Base-by-base conservation (phyloP, 2,329 filamentous ascomycete species). In the Neodidymelliopsis sp. region DNA sequence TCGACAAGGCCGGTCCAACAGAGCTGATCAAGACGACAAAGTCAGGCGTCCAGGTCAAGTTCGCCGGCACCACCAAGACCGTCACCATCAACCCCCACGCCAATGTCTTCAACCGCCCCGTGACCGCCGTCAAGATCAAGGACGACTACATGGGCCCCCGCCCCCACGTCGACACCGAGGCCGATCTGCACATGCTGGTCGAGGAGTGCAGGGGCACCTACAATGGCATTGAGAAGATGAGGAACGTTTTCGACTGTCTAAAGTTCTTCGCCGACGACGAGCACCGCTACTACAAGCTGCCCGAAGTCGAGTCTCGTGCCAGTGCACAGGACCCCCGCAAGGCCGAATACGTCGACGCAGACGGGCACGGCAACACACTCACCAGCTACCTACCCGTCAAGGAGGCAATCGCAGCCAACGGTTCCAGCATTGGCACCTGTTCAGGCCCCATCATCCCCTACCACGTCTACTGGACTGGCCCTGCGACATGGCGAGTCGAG, bases 381-480 rank as follows among this genome's bases (percentile, higher is more conserved):
- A 53, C 49, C 15, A 67, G 55, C n/a, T 76, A 77, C 34, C 55
- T 66, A n/a, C 67, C 75, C 5, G 43, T 68, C 4, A 52, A 70
- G 2, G 66, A 75, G 2, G 72, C 72, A 2, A 54, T 66, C 7
- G 49, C 69, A 2, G 64, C 71, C 3, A 71, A 77, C 13, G 75
- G 74, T 38, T 58, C 69, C 2, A 72, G 64, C 8, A 72, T 77
- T 27, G 80, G 79, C n/a, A 73, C 75, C 19, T 83, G 81, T 54
- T 73, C 79, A 30, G 81, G 81, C 2, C 79, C 80, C n/a, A 79
- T 82, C 54, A 74, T 82, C 22, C 79, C 79, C 4, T 82, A 79
- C 40, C 81, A 83, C 56, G 76, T 78, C 20, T 83, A 82, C 74
- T 83, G 81, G 81, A 81, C 79, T 6, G 81, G 81, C 3, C 77